A percentile compares a stretch with the other conserved stretches of the same genome.
Evolutionary conservation across 306 rosid species (phyloP).

Genomic region (Prunus mira): DNA sequence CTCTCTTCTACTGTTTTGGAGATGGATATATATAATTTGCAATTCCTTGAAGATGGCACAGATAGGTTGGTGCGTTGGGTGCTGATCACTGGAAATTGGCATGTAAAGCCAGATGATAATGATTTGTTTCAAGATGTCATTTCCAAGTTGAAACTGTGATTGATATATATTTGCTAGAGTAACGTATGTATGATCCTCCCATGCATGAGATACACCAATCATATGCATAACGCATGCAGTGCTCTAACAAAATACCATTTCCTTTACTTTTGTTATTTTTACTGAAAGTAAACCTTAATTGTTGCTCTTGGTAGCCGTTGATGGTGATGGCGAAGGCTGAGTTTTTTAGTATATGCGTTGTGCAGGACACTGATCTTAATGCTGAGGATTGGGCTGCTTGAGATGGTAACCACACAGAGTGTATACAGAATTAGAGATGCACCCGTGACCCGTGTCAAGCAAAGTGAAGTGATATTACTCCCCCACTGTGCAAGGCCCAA

Average conservation of each 20-base stretch:
- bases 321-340: background rate
- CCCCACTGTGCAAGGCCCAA: no score
- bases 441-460: background rate
- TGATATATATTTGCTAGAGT: background rate
- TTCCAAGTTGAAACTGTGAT: background rate
- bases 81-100: background rate
- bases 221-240: background rate
- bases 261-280: background rate
- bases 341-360: background rate
- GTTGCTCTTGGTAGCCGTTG: background rate
- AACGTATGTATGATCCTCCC: background rate
- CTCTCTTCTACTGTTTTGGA: background rate
- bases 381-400: conserved; percentile 73
- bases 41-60: background rate
- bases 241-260: background rate
- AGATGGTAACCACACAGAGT: background rate
- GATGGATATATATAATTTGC: background rate
- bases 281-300: background rate
- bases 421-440: background rate
- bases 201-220: no score
- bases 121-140: background rate
- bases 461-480: background rate
- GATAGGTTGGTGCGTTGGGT: background rate
- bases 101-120: background rate
- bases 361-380: conserved; percentile 43